phyloP scores from a whole-genome alignment of 768 basidiomycete species.

The Gautieria morchelliformis region DNA sequence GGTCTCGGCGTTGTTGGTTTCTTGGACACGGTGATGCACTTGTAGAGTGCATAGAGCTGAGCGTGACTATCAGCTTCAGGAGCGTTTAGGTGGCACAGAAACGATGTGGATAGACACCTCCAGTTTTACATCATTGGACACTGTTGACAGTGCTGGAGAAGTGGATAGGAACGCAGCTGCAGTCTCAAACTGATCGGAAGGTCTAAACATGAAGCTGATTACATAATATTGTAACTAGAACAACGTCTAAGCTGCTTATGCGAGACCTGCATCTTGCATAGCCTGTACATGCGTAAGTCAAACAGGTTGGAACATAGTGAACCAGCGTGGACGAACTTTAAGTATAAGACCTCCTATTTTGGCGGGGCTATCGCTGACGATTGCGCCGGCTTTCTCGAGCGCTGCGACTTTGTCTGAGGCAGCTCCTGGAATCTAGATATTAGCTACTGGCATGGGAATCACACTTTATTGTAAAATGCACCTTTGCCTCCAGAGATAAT shows the following conservation, averaged over 20 bases:
- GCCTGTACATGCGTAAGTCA: slow-evolving; percentile 35
- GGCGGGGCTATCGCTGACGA: slow-evolving; percentile 92
- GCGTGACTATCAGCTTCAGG: slow-evolving; percentile 18
- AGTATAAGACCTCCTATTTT: slow-evolving; percentile 88
- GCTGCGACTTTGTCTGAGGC: slow-evolving; percentile 91
- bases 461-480: slow-evolving; percentile 17
- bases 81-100: neutral
- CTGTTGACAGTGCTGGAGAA: slow-evolving; percentile 32
- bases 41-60: slow-evolving; percentile 82
- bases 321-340: slow-evolving; percentile 43
- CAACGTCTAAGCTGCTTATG: slow-evolving; percentile 21
- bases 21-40: slow-evolving; percentile 52
- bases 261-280: slow-evolving; percentile 69
- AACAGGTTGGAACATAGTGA: neutral
- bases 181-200: slow-evolving; percentile 38
- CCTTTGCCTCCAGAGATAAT: slow-evolving; percentile 99
- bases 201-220: slow-evolving; percentile 15
- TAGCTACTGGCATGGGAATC: neutral
- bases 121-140: slow-evolving; percentile 57
- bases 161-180: slow-evolving; percentile 60
- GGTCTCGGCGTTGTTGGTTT: slow-evolving; percentile 52
- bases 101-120: slow-evolving; percentile 40
- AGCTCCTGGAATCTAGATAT: slow-evolving; percentile 41
- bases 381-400: slow-evolving; percentile 81
- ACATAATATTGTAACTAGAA: slow-evolving; percentile 24